Evolutionary conservation across 2,329 filamentous ascomycete genomes (phyloP).

Genomic region (Colletotrichum spaethianum): DNA sequence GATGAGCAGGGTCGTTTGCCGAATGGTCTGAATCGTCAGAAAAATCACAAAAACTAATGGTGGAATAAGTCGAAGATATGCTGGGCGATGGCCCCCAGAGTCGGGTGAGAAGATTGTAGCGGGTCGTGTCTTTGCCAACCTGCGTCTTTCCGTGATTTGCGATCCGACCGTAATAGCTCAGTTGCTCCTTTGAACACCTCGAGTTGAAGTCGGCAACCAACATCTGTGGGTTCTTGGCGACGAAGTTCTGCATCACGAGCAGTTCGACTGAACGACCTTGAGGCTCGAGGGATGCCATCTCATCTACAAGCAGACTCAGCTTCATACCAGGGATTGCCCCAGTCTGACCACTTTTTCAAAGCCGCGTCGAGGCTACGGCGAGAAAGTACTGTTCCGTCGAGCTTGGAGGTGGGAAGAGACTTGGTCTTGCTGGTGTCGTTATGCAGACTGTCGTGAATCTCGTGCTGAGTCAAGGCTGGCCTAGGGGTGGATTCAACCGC

Average conservation of each 20-base stretch:
- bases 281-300: background rate
- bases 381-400: background rate
- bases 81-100: background rate
- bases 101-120: background rate
- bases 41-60: too few relatives aligned
- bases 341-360: background rate
- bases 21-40: too few relatives aligned
- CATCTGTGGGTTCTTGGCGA: background rate
- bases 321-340: background rate
- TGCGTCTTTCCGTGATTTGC: background rate
- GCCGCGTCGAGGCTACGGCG: background rate
- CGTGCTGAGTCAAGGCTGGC: too few relatives aligned
- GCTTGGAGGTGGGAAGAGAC: background rate
- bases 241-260: background rate
- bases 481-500: fast-evolving
- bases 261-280: background rate
- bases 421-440: background rate
- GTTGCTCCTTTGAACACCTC: too few relatives aligned
- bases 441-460: too few relatives aligned
- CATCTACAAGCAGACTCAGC: background rate
- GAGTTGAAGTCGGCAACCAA: background rate
- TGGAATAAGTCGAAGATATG: too few relatives aligned
- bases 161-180: background rate
- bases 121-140: background rate
- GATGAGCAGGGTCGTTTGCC: background rate